Conservation (phyloP, 805 yeast genomes). For the Candida andamanensis region DNA sequence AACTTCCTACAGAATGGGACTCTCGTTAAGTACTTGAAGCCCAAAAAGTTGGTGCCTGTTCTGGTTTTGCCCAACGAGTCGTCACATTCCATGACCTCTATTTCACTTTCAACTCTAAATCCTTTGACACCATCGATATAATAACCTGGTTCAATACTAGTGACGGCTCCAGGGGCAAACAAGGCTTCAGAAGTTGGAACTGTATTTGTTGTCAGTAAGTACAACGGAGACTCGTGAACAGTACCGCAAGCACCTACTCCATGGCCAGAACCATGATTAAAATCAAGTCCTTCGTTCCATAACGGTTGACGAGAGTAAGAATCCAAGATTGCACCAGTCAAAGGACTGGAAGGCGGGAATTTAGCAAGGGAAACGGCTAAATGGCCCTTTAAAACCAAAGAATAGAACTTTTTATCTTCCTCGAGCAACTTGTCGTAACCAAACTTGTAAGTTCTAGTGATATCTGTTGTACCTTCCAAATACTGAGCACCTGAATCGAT, state of each 20-base stretch:
- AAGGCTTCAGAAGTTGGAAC: slow-evolving; percentile 45
- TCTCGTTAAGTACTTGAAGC: slow-evolving; percentile 37
- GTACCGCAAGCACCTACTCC: slow-evolving; percentile 91
- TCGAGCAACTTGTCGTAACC: slow-evolving; percentile 23
- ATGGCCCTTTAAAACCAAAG: slow-evolving; percentile 89
- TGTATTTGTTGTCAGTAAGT: slow-evolving; percentile 55
- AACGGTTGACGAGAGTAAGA: slow-evolving; percentile 76
- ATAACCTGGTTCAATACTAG: slow-evolving; percentile 93
- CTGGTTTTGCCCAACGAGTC: slow-evolving; percentile 34
- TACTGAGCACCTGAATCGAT: slow-evolving; percentile 60
- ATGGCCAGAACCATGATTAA: slow-evolving; percentile 94
- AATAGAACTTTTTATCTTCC: slow-evolving; percentile 70
- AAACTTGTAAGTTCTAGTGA: slow-evolving; percentile 83
- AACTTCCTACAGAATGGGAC: slow-evolving; percentile 48
- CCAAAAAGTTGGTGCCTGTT: slow-evolving; percentile 26
- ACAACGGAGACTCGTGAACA: slow-evolving; percentile 94
- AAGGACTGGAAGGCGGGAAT: slow-evolving; percentile 62
- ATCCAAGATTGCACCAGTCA: slow-evolving; percentile 75
- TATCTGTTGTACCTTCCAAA: slow-evolving; percentile 79
- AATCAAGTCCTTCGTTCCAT: slow-evolving; percentile 80
- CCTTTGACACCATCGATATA: slow-evolving; percentile 90
- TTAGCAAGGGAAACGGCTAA: slow-evolving; percentile 75
- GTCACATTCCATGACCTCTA: slow-evolving; percentile 48
- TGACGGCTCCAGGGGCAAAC: slow-evolving; percentile 56
- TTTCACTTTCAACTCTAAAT: slow-evolving; percentile 80